Base-by-base conservation (phyloP, 495 filamentous ascomycete species). In the Peziza echinospora region DNA sequence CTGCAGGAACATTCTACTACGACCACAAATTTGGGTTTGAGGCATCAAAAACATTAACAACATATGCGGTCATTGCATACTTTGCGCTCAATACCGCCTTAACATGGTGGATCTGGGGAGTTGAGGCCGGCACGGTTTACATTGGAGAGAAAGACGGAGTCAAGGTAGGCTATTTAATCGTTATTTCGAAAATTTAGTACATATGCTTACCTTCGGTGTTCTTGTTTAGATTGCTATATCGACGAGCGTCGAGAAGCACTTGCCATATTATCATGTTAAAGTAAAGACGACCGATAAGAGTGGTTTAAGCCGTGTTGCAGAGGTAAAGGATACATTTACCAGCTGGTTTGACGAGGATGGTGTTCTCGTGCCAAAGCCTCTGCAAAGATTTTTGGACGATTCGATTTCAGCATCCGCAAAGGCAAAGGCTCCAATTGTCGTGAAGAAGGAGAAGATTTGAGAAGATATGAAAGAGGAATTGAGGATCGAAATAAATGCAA, bases 11-110 rank as follows among this genome's bases (percentile, higher is more conserved):
- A 46, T 94, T 96, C 71, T 77, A 76, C 54, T 84, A 80, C 58
- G 89, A 97, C 69, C 92, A 84, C 64, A 81, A 77, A 52, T 65
- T 86, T 25, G 85, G 85, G 47, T 96, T 87, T 71, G 84, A 93
- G 41, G 62, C 63, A 26, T 86, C 84, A 16, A 87, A 82, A 54
- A 67, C 65, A 45, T 71, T 71, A 53, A 93, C 86, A 22, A 67
- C 81, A 8, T 69, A 68, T 28, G 83, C 84, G 0, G 91, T 96
- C 4, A 66, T 69, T 10, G 51, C 76, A 5, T 97, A 96, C 67
- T 78, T 86, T 43, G 42, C 76, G 1, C 66, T 96, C 26, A 96
- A 97, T 63, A 70, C 70, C 13, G 62, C 69, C 7, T 69, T 96
- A 45, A 87, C 84, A 25, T 72, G 72, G 50, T 97, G 89, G 89